These are phyloP conservation scores for Tolypocladium album DNA, from an alignment of 2,329 filamentous ascomycete genomes.

Conservation along the genomic window DNA sequence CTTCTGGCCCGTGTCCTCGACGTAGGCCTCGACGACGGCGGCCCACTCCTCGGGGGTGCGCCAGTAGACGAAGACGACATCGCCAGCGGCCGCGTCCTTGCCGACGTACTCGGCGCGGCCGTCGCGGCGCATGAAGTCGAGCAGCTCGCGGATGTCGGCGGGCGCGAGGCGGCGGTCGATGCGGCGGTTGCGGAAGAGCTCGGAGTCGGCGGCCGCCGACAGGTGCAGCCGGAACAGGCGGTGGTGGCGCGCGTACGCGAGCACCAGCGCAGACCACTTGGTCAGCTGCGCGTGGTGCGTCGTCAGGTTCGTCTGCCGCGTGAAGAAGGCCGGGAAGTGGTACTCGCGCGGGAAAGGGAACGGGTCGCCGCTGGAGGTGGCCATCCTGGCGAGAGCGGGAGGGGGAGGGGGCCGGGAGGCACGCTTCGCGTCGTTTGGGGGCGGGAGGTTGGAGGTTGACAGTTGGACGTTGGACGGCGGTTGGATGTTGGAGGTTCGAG, in stretches of 20 bases:
- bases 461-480: too few relatives aligned
- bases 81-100: constrained; percentile 13
- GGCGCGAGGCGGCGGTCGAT: constrained; percentile 40
- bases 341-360: constrained; percentile 56
- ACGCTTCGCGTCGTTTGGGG: not conserved
- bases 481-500: not conserved
- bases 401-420: too few relatives aligned
- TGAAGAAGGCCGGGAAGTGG: constrained; percentile 79
- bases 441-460: not conserved
- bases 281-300: constrained; percentile 66
- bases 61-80: constrained; percentile 72
- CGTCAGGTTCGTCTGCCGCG: constrained; percentile 61
- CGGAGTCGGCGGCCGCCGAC: constrained; percentile 37
- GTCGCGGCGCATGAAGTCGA: constrained; percentile 49
- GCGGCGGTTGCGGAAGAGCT: constrained; percentile 46
- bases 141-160: constrained; percentile 44
- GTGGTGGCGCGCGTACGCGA: constrained; percentile 71
- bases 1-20: constrained; percentile 81
- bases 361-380: constrained; percentile 6
- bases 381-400: not conserved
- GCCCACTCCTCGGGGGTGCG: constrained; percentile 86
- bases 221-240: constrained; percentile 67
- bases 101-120: constrained; percentile 57
- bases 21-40: constrained; percentile 63
- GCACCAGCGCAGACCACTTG: constrained; percentile 81